Percentiles rank a stretch among this genome's conserved stretches.
phyloP scores from a whole-genome alignment of 2,329 filamentous ascomycete genomes.

The Sordariomycetes sp. region DNA sequence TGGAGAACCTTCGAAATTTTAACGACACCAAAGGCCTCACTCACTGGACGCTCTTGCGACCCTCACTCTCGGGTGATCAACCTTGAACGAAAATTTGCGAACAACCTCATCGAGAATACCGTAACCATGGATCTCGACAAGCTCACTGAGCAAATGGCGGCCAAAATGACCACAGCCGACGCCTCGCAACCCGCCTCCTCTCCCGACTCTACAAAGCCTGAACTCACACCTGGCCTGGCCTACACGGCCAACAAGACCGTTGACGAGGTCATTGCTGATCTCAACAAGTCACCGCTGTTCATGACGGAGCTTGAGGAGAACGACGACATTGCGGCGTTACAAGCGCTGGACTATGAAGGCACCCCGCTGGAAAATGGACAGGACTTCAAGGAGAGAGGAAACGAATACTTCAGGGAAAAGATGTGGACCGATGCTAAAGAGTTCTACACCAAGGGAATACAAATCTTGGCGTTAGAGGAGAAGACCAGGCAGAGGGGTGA shows the following conservation, averaged over 20 bases:
- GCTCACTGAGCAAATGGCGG: slow-evolving; percentile 29
- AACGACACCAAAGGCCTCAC: not conserved
- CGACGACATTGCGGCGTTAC: slow-evolving; percentile 73
- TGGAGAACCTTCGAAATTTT: slow-evolving; percentile 2
- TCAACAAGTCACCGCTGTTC: slow-evolving; percentile 69
- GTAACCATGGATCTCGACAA: slow-evolving; percentile 30
- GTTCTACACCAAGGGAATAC: slow-evolving; percentile 83
- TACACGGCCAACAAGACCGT: slow-evolving; percentile 34
- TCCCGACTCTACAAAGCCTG: too few species aligned
- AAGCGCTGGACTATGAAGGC: slow-evolving; percentile 87
- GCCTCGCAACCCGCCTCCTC: not conserved
- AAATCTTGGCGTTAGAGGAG: slow-evolving; percentile 59
- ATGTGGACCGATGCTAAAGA: slow-evolving; percentile 78
- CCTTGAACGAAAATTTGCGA: not conserved
- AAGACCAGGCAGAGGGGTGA: slow-evolving; percentile 36
- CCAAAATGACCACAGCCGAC: slow-evolving; percentile 14
- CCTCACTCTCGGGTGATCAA: not conserved
- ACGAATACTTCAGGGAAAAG: slow-evolving; percentile 71
- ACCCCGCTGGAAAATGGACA: slow-evolving; percentile 72
- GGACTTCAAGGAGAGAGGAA: slow-evolving; percentile 87
- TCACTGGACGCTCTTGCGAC: not conserved
- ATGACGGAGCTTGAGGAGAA: slow-evolving; percentile 93
- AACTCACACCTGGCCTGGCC: slow-evolving; percentile 35
- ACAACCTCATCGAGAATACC: not conserved
- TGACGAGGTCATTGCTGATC: slow-evolving; percentile 46